phyloP scores from a whole-genome alignment of 2,329 filamentous ascomycete genomes.

The Pseudocercospora macadamiae region DNA sequence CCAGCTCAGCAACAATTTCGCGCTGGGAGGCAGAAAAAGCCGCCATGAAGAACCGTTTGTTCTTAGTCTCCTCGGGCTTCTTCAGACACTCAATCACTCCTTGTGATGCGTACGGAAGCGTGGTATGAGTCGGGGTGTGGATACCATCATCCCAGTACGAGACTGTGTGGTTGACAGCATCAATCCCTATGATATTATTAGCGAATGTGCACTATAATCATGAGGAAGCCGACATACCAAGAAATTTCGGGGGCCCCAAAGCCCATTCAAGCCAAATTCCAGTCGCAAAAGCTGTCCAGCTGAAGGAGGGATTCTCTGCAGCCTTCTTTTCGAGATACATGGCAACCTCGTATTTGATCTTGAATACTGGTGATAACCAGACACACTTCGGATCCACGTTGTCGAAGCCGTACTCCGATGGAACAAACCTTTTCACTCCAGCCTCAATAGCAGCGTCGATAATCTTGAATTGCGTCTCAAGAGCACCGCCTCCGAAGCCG shows the following conservation, averaged over 20 bases:
- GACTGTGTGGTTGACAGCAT: constrained; percentile 17
- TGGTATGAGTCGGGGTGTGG: constrained; percentile 34
- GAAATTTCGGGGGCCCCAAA: constrained; percentile 15
- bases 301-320: constrained; percentile 30
- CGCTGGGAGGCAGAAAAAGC: constrained; percentile 68
- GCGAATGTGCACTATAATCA: constrained; percentile 17
- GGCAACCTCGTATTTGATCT: constrained; percentile 38
- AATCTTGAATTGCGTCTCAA: constrained; percentile 36
- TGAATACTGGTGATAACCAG: constrained; percentile 38
- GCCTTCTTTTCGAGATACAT: constrained; percentile 36
- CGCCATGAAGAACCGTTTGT: constrained; percentile 58
- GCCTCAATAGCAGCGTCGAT: constrained; percentile 47
- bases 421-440: constrained; percentile 46
- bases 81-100: constrained; percentile 35
- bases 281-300: constrained; percentile 36
- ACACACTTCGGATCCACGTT: constrained; percentile 37
- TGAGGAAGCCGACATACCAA: constrained; percentile 24
- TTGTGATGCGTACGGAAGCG: constrained; percentile 34
- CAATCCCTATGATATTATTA: constrained; percentile 22
- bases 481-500: constrained; percentile 35
- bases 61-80: constrained; percentile 35
- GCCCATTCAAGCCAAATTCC: constrained; percentile 41
- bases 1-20: constrained; percentile 65
- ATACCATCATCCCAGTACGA: constrained; percentile 38
- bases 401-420: constrained; percentile 47